phyloP scores from a whole-genome alignment of 2,329 filamentous ascomycete genomes.

The Calonectria naviculata region DNA sequence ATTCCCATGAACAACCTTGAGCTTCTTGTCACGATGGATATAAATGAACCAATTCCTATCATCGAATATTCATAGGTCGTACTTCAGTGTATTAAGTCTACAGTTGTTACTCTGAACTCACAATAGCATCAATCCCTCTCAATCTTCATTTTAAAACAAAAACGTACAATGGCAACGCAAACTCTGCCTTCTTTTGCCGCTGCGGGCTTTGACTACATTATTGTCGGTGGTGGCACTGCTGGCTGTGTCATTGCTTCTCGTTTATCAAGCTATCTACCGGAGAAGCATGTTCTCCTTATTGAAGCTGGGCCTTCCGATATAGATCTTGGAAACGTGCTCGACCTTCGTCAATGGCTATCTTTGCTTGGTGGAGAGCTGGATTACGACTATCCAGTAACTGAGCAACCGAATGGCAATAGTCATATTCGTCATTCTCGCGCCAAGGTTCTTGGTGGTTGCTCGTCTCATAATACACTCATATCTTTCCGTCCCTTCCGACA shows the following conservation, averaged over 20 bases:
- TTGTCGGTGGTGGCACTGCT: constrained; percentile 14
- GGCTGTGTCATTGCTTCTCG: constrained; percentile 9
- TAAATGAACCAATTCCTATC: too few relatives aligned
- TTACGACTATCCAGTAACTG: constrained; percentile 84
- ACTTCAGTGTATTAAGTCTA: too few relatives aligned
- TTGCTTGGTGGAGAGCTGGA: constrained; percentile 83
- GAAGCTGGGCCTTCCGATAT: constrained; percentile 85
- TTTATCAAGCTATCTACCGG: background rate
- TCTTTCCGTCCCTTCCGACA: constrained; percentile 86
- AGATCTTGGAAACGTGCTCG: constrained; percentile 81
- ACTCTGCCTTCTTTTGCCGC: background rate
- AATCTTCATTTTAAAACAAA: too few relatives aligned
- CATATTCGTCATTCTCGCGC: constrained; percentile 85
- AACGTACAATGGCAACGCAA: background rate
- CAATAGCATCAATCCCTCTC: too few relatives aligned
- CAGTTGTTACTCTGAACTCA: too few relatives aligned
- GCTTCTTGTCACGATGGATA: too few relatives aligned
- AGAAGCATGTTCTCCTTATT: constrained; percentile 73
- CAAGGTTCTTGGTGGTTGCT: constrained; percentile 88
- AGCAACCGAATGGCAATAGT: constrained; percentile 79
- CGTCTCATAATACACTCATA: constrained; percentile 86
- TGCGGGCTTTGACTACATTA: background rate
- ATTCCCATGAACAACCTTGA: too few relatives aligned
- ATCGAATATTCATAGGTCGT: too few relatives aligned
- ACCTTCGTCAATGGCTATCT: constrained; percentile 82